Base-by-base conservation (phyloP, 495 filamentous ascomycete genomes). In the Aspergillus coremiiformis region DNA sequence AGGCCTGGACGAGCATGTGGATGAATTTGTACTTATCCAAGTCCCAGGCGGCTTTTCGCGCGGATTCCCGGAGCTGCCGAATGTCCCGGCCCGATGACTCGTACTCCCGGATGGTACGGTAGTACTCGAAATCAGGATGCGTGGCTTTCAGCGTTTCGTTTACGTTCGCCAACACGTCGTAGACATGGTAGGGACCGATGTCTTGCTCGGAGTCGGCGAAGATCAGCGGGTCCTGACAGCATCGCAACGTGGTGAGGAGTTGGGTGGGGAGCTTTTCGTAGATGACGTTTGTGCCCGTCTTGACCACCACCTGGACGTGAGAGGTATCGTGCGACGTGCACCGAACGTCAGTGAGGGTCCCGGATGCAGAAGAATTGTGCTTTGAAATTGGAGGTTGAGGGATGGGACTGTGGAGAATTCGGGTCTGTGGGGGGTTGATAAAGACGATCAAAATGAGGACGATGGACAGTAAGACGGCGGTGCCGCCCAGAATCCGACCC, bases 11-110 rank as follows among this genome's bases (percentile, higher is more conserved):
- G 49, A 83, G 69, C 63, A 78, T 76, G 15, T 78, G 76, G 10
- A 84, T 64, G 59, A 83, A 83, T 66, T 83, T 84, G 67, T 78
- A 83, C 56, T 79, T 81, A 61, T 84, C 80, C 43, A 81, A 60
- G 39, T 60, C 67, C 79, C 80, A 84, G 7, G 72, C 80, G 15
- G 53, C 47, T n/a, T 47, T 39, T 41, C 43, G 26, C 26, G 30
- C 21, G 15, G 53, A 52, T 20, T 49, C n/a, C 44, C 50, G 51
- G 41, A 44, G 61, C 48, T 24, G n/a, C 45, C 56, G 32, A 17
- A 59, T 30, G 39, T 61, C 64, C 58, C 67, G 71, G 54, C 72
- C 73, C 39, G 46, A 65, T 20, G 66, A 66, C 44, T 76, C 68
- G 54, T 63, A 61, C 50, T 72, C 60, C 57, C 79, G 73, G 43